Evolutionary conservation across 106 monocot species (phyloP), one percentile per base, ranked within the genome.

Genomic region (Dactylorhiza incarnata): DNA sequence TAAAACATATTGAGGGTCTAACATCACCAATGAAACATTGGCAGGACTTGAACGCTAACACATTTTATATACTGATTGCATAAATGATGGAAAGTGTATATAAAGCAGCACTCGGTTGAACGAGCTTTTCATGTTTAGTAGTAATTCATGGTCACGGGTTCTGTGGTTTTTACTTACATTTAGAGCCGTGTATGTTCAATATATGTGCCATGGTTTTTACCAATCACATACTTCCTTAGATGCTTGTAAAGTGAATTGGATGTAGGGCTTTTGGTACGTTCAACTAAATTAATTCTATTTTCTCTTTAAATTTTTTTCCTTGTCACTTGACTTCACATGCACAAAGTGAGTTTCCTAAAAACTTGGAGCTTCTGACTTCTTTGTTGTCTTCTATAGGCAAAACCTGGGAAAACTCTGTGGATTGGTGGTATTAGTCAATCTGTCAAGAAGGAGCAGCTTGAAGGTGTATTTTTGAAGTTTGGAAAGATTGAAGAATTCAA

Each of bases 371-470:
- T 14, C 45, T 45, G 69, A 69, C 9, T 46, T 49, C 49, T 16
- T 49, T 22, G 48, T 17, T 71, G 20, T 19, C 20, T 29, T 67
- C 74, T 80, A 48, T 82, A 99, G 99, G 91, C 94, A 73, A 99
- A 85, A 87, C 87, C 94, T 9, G 85, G 81, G 63, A 94, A 82
- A 84, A 75, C 79, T 71, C 74, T 99, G n/a, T 99, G 99, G 99
- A 71, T 99, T 86, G 94, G 91, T 74, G 89, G 94, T 9, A 81
- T 99, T 73, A 91, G 85, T 71, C 56, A 87, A 26, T 84, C 81
- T 46, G 76, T 91, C 59, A 78, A 89, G 9, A 89, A 84, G 74
- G 83, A 90, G 62, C 76, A 94, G 74, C 87, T 99, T 71, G 85
- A 89, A 51, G 86, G 88, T 43, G 86, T 86, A 78, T 89, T 99